Conservation (phyloP, 2,329 filamentous ascomycete genomes). For the Meredithiella fracta region DNA sequence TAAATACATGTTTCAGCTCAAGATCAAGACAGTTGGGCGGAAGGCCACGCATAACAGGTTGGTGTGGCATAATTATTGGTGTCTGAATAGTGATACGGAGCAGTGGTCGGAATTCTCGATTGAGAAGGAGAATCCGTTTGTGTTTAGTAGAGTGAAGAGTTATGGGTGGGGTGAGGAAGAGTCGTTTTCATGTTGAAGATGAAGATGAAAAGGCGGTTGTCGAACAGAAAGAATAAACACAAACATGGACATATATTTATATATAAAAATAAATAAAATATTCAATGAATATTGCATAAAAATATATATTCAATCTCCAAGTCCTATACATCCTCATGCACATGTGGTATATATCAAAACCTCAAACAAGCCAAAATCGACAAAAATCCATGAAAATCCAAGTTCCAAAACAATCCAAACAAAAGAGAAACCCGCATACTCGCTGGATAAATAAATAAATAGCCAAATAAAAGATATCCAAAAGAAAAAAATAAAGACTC, state of each 20-base stretch:
- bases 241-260: neutral
- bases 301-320: neutral
- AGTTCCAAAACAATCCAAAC: neutral
- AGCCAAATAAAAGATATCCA: neutral
- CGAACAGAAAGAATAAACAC: neutral
- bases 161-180: slow-evolving; percentile 34
- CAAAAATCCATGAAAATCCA: neutral
- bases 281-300: neutral
- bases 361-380: neutral
- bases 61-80: slow-evolving; percentile 78
- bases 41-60: slow-evolving; percentile 68
- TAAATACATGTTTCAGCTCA: slow-evolving; percentile 66
- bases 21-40: slow-evolving; percentile 46
- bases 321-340: neutral
- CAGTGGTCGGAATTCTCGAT: slow-evolving; percentile 71
- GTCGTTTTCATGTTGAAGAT: neutral
- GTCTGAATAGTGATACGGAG: slow-evolving; percentile 75
- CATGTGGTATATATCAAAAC: neutral
- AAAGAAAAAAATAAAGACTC: slow-evolving; percentile 1
- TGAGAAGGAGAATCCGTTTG: slow-evolving; percentile 47
- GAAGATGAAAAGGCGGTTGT: neutral
- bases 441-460: neutral
- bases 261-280: slow-evolving; percentile 2
- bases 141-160: slow-evolving; percentile 50
- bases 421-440: neutral